Evolutionary conservation across 1,139 yeast genomes (phyloP).

Genomic region (Candida glucosophila): DNA sequence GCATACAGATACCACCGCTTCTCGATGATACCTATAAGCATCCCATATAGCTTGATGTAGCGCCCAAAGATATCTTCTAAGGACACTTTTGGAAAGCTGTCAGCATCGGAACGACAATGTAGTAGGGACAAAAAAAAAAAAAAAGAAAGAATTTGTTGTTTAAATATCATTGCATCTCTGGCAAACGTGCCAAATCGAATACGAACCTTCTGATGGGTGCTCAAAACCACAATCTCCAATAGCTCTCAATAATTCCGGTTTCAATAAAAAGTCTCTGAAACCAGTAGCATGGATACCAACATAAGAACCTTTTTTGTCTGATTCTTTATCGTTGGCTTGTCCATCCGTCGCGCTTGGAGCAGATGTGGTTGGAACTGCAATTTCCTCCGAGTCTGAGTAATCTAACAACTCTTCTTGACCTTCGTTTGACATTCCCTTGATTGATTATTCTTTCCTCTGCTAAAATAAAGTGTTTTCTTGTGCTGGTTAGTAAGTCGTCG

Average conservation of each 20-base stretch:
- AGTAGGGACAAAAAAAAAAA: constrained; percentile 1
- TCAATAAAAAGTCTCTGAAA: constrained; percentile 92
- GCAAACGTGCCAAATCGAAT: too few relatives aligned
- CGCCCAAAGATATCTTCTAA: too few relatives aligned
- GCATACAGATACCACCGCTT: too few relatives aligned
- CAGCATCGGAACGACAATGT: neutral
- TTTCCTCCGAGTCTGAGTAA: constrained; percentile 96
- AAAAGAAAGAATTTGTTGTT: too few relatives aligned
- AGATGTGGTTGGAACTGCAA: constrained; percentile 67
- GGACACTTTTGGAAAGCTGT: neutral
- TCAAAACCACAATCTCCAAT: constrained; percentile 99
- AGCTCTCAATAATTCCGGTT: constrained; percentile 95
- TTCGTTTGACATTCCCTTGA: constrained; percentile 61
- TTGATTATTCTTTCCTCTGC: constrained; percentile 4
- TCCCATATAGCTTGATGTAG: too few relatives aligned
- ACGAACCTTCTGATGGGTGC: constrained; percentile 98
- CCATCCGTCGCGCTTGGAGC: constrained; percentile 26
- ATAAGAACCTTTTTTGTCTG: constrained; percentile 92
- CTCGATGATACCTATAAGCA: too few relatives aligned
- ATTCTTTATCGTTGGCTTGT: constrained; percentile 33
- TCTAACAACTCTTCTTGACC: constrained; percentile 99
- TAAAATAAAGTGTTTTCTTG: too few relatives aligned
- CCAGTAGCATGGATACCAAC: constrained; percentile 98
- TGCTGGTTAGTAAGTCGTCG: too few relatives aligned
- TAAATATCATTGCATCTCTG: too few relatives aligned